Base-by-base conservation (phyloP, 2,329 filamentous ascomycete genomes). In the Canariomyces notabilis region DNA sequence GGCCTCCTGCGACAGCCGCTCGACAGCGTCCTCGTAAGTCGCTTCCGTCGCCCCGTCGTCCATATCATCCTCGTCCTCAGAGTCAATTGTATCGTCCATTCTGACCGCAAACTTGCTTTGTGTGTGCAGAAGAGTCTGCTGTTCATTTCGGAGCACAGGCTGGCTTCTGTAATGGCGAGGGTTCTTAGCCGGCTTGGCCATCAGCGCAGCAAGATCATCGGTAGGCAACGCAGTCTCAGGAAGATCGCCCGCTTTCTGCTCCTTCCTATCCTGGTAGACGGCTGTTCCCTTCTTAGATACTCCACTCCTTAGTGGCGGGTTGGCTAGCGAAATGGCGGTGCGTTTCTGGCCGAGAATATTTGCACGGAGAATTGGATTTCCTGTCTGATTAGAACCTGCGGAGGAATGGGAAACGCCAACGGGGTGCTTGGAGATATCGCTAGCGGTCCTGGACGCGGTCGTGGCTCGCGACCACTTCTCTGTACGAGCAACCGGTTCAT, bases 161-260 rank as follows among this genome's bases (percentile, higher is more conserved):
- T 79, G 76, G 57, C 74, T 78, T 60, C 72, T 76, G 64, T 73
- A 64, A 40, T 78, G 75, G 26, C 75, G 73, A 11, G 64, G 64
- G 48, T 61, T 61, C 53, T 61, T 64, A 48, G 37, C 44, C 48
- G 52, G 54, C 42, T 57, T 59, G 29, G 50, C 49, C 21, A 47
- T 48, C 32, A 50, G 18, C 6, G 42, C 44, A 6, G 53, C 44
- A 9, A 53, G 33, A 34, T 55, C 51, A 16, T 57, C 55, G 9
- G 44, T 37, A 1, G 47, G 48, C 19, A 42, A 45, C 23, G 19
- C 29, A 19, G 47, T 23, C 21, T 52, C 50, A 6, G 46, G 31
- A 35, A 31, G 44, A 22, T 32, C 37, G 37, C 21, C 46, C 3
- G 18, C 22, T 22, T 49, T 44, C 7, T 43, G 21, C 9, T 54